Percentiles rank a stretch among this genome's conserved stretches.
phyloP scores from a whole-genome alignment of 208 protist genomes.

The Strigomonas galati region DNA sequence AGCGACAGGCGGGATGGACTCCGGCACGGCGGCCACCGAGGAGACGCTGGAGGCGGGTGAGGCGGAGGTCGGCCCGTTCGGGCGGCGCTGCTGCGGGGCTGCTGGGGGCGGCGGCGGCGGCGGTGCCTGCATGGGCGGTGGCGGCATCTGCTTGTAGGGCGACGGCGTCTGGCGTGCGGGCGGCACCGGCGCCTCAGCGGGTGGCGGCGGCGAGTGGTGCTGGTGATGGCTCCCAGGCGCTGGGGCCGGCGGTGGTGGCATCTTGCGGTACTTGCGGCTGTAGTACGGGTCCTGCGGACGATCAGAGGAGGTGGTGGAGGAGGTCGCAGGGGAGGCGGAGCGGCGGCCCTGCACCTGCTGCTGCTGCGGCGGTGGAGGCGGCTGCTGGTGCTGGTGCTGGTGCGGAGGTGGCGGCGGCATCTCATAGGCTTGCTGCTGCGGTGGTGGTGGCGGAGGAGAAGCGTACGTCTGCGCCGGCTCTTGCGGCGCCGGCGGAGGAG shows the following conservation, averaged over 20 bases:
- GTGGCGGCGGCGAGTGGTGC: background rate
- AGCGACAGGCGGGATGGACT: background rate
- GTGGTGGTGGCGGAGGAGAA: background rate
- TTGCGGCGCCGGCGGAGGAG: background rate
- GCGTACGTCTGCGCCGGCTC: background rate
- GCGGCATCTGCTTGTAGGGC: too few relatives aligned
- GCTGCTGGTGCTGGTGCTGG: slow-evolving; percentile 4
- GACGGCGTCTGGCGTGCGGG: too few relatives aligned
- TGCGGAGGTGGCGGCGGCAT: slow-evolving; percentile 6
- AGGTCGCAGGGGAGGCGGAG: background rate
- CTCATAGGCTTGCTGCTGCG: background rate
- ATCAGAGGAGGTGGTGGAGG: slow-evolving; percentile 15
- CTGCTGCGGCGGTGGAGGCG: background rate
- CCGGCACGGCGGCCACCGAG: too few relatives aligned
- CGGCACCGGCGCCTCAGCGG: background rate
- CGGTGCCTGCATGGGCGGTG: background rate
- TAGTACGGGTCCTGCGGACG: slow-evolving; percentile 2
- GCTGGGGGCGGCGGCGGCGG: slow-evolving; percentile 7
- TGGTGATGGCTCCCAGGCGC: background rate
- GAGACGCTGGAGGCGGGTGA: too few relatives aligned
- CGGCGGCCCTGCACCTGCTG: slow-evolving; percentile 2
- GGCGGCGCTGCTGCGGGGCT: slow-evolving; percentile 16
- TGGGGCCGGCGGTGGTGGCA: background rate
- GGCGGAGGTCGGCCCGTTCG: background rate
- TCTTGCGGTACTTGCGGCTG: background rate